These are phyloP conservation scores for Ceratocystis smalleyi DNA, from an alignment of 2,329 filamentous ascomycete genomes.

Conservation along the genomic window DNA sequence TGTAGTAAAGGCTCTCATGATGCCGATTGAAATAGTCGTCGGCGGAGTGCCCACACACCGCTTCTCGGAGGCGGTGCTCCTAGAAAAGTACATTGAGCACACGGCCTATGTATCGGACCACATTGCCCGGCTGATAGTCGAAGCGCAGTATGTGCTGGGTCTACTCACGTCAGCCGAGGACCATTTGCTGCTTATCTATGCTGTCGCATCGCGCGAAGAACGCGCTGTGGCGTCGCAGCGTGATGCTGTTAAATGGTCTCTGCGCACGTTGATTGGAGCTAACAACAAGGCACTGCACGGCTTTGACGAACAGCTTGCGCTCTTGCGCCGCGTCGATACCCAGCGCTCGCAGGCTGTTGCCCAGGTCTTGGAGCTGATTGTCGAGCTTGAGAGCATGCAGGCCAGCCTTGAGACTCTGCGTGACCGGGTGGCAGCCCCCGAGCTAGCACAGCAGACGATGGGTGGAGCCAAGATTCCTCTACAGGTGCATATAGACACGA, in stretches of 20 bases:
- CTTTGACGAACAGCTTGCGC: slow-evolving; percentile 45
- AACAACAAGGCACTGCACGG: slow-evolving; percentile 46
- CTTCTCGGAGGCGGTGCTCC: slow-evolving; percentile 42
- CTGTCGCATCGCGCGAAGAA: slow-evolving; percentile 50
- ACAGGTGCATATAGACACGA: slow-evolving; percentile 59
- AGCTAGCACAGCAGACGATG: slow-evolving; percentile 36
- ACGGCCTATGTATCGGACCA: slow-evolving; percentile 54
- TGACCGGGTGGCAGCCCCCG: slow-evolving; percentile 53
- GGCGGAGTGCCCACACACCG: slow-evolving; percentile 3
- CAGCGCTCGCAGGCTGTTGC: slow-evolving; percentile 51
- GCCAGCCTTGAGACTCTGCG: slow-evolving; percentile 55
- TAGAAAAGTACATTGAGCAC: slow-evolving; percentile 63
- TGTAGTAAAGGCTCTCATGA: slow-evolving; percentile 11
- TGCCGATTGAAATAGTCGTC: slow-evolving; percentile 12
- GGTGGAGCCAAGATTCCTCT: slow-evolving; percentile 38
- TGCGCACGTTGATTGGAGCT: slow-evolving; percentile 62
- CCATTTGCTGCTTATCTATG: slow-evolving; percentile 53
- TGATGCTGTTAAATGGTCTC: slow-evolving; percentile 49
- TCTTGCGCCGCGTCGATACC: slow-evolving; percentile 48
- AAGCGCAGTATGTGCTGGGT: slow-evolving; percentile 51
- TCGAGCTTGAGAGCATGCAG: slow-evolving; percentile 60
- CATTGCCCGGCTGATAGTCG: slow-evolving; percentile 50
- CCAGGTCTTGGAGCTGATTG: slow-evolving; percentile 53
- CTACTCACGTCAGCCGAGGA: slow-evolving; percentile 54
- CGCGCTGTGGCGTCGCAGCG: slow-evolving; percentile 41